Conservation (phyloP, 768 basidiomycete genomes). For the Termitomyces sp. region DNA sequence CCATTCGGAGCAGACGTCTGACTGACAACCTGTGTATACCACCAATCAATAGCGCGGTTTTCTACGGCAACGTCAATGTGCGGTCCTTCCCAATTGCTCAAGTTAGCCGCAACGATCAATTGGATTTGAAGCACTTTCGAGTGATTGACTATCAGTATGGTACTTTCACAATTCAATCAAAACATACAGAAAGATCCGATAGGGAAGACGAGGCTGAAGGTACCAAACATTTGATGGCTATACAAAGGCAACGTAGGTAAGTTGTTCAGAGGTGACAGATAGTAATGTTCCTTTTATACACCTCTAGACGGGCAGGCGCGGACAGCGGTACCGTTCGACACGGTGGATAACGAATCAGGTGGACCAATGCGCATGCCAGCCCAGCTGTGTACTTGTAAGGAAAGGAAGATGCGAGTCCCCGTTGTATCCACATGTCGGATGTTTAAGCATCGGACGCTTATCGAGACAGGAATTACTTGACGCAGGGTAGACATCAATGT, state of each 20-base stretch:
- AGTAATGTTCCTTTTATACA: slow-evolving; percentile 5
- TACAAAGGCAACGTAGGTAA: not conserved
- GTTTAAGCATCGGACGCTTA: not conserved
- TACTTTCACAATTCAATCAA: not conserved
- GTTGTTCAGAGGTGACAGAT: not conserved
- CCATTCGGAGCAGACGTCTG: slow-evolving; percentile 9
- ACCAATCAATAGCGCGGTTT: slow-evolving; percentile 13
- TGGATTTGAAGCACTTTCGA: slow-evolving; percentile 18
- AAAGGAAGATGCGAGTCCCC: not conserved
- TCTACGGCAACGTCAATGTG: slow-evolving; percentile 9
- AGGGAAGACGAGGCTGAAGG: not conserved
- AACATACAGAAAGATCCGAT: slow-evolving; percentile 7
- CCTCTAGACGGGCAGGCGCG: not conserved
- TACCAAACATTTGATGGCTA: not conserved
- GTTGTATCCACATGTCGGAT: not conserved
- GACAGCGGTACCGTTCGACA: not conserved
- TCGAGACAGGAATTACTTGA: not conserved
- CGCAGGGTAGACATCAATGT: not conserved
- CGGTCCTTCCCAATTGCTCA: slow-evolving; percentile 10
- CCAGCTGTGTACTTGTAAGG: not conserved
- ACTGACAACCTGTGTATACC: slow-evolving; percentile 12
- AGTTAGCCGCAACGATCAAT: slow-evolving; percentile 1
- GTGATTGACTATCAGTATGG: not conserved
- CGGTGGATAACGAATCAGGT: not conserved
- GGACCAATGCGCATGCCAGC: not conserved